Evolutionary conservation across 495 filamentous ascomycete species (phyloP).

Genomic region (Xylaria palmicola): DNA sequence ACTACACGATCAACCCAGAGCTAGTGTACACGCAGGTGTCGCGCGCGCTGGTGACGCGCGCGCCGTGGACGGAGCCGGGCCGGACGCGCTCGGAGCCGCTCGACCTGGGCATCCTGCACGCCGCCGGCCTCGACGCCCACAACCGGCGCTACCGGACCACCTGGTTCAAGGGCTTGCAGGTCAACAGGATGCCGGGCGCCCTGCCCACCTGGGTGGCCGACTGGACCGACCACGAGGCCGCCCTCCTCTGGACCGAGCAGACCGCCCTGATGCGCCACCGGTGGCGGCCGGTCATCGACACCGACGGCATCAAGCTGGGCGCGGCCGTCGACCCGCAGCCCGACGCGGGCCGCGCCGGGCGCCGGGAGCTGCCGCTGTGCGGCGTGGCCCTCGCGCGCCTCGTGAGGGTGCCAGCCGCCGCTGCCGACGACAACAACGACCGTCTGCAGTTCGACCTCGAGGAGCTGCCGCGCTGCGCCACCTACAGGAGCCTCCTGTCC

Average conservation of each 20-base stretch:
- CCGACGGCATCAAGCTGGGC: not conserved
- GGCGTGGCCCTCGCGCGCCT: not conserved
- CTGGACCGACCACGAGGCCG: slow-evolving; percentile 3
- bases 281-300: not conserved
- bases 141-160: not conserved
- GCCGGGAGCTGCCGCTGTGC: not conserved
- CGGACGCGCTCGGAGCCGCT: not conserved
- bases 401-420: too few relatives aligned
- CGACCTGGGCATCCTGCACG: not conserved
- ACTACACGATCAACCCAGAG: not conserved
- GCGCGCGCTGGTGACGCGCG: not conserved
- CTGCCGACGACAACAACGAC: not conserved
- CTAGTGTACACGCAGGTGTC: not conserved
- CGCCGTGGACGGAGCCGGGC: not conserved
- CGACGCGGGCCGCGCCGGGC: not conserved
- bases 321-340: not conserved
- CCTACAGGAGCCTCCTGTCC: not conserved
- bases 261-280: not conserved
- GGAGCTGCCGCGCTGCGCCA: not conserved
- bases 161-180: not conserved
- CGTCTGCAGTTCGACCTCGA: not conserved
- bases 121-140: not conserved
- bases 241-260: not conserved
- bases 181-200: not conserved
- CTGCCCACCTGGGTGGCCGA: slow-evolving; percentile 1